Conservation (phyloP, 768 basidiomycete genomes). For the Tephrocybe sp. region DNA sequence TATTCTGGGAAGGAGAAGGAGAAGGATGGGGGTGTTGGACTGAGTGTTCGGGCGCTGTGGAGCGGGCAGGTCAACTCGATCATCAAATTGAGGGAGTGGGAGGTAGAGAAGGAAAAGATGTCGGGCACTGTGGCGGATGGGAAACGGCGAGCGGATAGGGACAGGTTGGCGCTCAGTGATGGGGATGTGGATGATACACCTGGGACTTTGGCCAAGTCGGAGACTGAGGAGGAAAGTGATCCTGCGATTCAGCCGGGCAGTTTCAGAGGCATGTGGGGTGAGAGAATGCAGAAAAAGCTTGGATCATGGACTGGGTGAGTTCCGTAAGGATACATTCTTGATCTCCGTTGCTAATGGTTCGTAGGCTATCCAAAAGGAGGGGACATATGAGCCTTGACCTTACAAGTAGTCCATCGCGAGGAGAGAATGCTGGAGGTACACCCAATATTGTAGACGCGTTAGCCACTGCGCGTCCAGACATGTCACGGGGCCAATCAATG, state of each 20-base stretch:
- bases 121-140: constrained; percentile 10
- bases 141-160: constrained; percentile 17
- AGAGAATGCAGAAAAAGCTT: constrained; percentile 41
- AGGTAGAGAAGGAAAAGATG: constrained; percentile 22
- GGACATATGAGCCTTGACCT: constrained; percentile 19
- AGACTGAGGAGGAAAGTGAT: constrained; percentile 51
- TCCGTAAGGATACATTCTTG: neutral
- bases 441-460: neutral
- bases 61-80: constrained; percentile 39
- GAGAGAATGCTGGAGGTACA: too few relatives aligned
- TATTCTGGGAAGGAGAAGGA: constrained; percentile 21
- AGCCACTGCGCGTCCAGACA: constrained; percentile 11
- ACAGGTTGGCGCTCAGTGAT: constrained; percentile 34
- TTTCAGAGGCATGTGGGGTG: constrained; percentile 42
- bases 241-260: constrained; percentile 17
- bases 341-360: neutral
- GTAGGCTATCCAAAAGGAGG: constrained; percentile 25
- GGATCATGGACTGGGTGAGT: constrained; percentile 46
- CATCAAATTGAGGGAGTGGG: constrained; percentile 38
- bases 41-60: constrained; percentile 44
- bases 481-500: constrained; percentile 7
- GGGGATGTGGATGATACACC: constrained; percentile 35
- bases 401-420: constrained; percentile 9
- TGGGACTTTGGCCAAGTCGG: constrained; percentile 22
- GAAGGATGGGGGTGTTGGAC: constrained; percentile 34